Evolutionary conservation across 441 rosid genomes (phyloP).

Genomic region (Codiaeum variegatum): DNA sequence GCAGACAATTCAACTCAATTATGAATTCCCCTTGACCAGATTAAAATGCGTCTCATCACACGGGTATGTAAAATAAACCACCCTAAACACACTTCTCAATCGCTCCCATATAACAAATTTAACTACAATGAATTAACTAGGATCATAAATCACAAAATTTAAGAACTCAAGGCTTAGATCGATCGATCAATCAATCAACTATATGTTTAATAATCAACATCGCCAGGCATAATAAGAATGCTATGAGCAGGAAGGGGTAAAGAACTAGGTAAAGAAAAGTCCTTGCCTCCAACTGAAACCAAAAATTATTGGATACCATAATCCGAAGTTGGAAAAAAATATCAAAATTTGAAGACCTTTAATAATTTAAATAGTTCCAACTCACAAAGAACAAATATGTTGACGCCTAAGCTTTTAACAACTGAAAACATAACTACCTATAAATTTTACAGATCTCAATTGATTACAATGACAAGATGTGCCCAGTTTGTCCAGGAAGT

Average conservation of each 20-base stretch:
- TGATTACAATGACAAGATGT: constrained; percentile 6
- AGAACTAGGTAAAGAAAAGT: background rate
- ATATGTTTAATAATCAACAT: background rate
- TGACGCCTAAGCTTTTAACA: background rate
- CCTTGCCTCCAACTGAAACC: background rate
- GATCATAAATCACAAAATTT: background rate
- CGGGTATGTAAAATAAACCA: too few relatives aligned
- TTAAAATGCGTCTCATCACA: too few relatives aligned
- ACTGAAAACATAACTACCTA: constrained; percentile 15
- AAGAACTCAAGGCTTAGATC: too few relatives aligned
- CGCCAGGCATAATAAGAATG: background rate
- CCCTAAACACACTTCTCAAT: background rate
- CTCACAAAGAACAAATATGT: constrained; percentile 9
- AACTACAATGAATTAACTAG: background rate
- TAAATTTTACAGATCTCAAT: constrained; percentile 23
- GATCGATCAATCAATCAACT: background rate
- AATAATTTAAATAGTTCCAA: background rate
- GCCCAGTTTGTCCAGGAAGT: background rate
- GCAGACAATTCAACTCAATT: too few relatives aligned
- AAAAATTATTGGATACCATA: background rate
- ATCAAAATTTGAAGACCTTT: background rate
- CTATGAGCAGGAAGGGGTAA: too few relatives aligned
- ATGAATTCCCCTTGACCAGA: too few relatives aligned
- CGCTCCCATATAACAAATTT: background rate
- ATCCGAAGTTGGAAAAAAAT: background rate